Evolutionary conservation across 164 flowering plant species (phyloP), one percentile per base, ranked within the genome.

Genomic region (Sextonia rubra): DNA sequence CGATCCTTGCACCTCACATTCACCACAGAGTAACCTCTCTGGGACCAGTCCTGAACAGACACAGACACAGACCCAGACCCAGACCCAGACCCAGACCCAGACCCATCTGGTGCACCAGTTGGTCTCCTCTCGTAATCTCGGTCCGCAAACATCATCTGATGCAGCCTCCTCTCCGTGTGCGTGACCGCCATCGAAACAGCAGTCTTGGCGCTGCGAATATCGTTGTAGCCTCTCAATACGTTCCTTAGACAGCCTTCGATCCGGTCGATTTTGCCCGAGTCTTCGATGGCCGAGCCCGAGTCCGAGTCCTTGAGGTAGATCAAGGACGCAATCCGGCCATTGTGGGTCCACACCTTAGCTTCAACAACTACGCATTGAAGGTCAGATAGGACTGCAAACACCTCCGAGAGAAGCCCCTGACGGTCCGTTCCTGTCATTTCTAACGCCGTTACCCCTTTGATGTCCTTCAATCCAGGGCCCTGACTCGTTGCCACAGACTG

Each of bases 311-410:
- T 89, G 29, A 95, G 91, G 73, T 88, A 86, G 65, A 95, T 88
- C 8, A 93, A 84, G 27, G 98, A 94, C 22, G 99, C 99, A 71
- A 94, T 94, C 69, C 97, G 78, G 29, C 87, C 81, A 66, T 91
- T 93, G 77, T 95, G 99, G 0, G 99, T 93, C 99, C 99, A 95
- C 67, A 93, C 82, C 78, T 90, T 97, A 12, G 97, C 96, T 76
- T 86, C 89, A 17, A 90, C 97, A 23, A 95, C 93, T 72, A 86
- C 90, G 76, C 97, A 95, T 52, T 85, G 85, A n/a, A 90, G 91
- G 63, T 89, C 90, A 11, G 92, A 79, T 3, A 96, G 94, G 55
- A 96, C 99, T 1, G 95, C 98, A 73, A 88, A 90, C 2, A 93
- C 91, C 81, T 93, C 98, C 5, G 97, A 93, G 32, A 92, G 80